Percentiles rank a stretch among this genome's conserved stretches.
Conservation (phyloP, 768 basidiomycete genomes). For the Auricularia auricula-judae region DNA sequence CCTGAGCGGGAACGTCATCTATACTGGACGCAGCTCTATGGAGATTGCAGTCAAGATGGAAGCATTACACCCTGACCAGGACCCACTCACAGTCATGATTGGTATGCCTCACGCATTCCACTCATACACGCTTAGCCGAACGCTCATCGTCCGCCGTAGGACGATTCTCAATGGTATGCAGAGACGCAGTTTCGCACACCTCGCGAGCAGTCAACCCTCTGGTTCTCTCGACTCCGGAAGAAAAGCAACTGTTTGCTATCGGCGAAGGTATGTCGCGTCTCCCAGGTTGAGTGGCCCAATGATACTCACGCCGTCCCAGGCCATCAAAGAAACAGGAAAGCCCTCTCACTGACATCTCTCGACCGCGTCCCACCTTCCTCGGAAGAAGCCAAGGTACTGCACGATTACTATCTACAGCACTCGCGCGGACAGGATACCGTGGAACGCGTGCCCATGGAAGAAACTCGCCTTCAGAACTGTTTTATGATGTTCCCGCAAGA, state of each 20-base stretch:
- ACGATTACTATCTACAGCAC: conserved; percentile 47
- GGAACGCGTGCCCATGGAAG: conserved; percentile 60
- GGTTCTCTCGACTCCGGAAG: conserved; percentile 46
- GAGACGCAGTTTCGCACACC: conserved; percentile 55
- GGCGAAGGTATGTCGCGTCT: conserved; percentile 47
- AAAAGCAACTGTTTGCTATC: conserved; percentile 47
- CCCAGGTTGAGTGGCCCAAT: not conserved
- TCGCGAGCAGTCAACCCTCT: conserved; percentile 57
- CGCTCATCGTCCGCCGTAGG: conserved; percentile 29
- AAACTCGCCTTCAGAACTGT: conserved; percentile 56
- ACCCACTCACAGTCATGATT: conserved; percentile 49
- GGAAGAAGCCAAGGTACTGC: conserved; percentile 54
- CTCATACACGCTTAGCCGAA: not conserved
- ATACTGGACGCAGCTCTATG: conserved; percentile 67
- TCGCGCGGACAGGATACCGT: conserved; percentile 7
- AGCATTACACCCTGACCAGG: conserved; percentile 35
- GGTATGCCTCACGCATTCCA: conserved; percentile 28
- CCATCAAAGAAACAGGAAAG: conserved; percentile 47
- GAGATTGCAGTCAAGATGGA: conserved; percentile 86
- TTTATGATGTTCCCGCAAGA: conserved; percentile 82
- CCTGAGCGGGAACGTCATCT: conserved; percentile 72
- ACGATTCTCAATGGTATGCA: conserved; percentile 87
- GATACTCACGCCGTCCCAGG: conserved; percentile 26
- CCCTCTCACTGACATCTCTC: conserved; percentile 45
- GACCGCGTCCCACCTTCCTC: conserved; percentile 65